Evolutionary conservation across 805 yeast species (phyloP), one percentile per base, ranked within the genome.

Genomic region (Lachancea dasiensis): DNA sequence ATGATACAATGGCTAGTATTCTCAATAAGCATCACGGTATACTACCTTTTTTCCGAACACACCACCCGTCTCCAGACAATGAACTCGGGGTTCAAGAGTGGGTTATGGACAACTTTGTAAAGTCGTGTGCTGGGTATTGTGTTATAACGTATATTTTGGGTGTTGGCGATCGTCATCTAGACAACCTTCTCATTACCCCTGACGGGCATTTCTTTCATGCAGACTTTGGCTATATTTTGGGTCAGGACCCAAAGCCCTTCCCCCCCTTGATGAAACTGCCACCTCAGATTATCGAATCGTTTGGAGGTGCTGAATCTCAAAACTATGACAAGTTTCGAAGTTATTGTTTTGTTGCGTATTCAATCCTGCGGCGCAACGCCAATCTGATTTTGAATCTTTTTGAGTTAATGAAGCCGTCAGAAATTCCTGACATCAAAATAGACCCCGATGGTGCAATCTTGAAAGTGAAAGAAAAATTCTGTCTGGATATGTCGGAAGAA

Each of bases 231-330:
- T 92, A 92, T 54, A 90, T 92, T 34, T 65, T 92, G 38, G 99
- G 99, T 0, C 80, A 89, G 37, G 99, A 92, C 59, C 99, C 99
- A 2, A 92, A 92, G 58, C 97, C 97, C 10, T 92, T 92, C 63
- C 97, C 99, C 10, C 99, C 99, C 1, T 70, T 90, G 64, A 92
- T 92, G 97, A 92, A 92, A 55, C 66, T 92, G 26, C 98, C 98
- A 0, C 92, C 92, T 28, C 98, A 92, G 61, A 82, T 92, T 13
- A 84, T 92, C 28, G 98, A 92, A 48, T 97, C 97, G 0, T 92
- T 92, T 86, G 99, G 99, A 2, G 98, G 97, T 1, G 73, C 86
- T 35, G 72, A 74, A 45, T 86, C 90, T 35, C 83, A 81, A 29
- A 89, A 90, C 58, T 92, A 85, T 60, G 78, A 79, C 46, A 76